phyloP scores from a whole-genome alignment of 768 basidiomycete species.

The Collybia mongolica region DNA sequence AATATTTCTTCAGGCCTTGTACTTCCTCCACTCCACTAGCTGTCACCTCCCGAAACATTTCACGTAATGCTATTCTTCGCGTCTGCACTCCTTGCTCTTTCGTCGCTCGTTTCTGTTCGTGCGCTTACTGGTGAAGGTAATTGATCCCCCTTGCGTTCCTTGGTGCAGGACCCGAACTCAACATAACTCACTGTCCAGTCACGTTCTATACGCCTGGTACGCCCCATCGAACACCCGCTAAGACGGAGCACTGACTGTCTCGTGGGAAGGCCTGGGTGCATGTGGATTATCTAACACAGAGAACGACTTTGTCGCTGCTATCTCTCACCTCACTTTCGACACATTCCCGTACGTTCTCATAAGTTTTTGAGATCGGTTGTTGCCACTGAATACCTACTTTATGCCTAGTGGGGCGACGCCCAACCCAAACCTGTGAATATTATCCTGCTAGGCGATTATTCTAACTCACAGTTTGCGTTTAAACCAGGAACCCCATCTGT shows the following conservation, averaged over 20 bases:
- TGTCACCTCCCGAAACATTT: not conserved
- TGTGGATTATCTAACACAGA: constrained; percentile 60
- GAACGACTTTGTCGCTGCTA: constrained; percentile 54
- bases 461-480: constrained; percentile 38
- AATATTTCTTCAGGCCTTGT: no score
- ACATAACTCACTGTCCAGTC: no score
- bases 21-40: not conserved
- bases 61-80: no score
- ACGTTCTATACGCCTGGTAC: no score
- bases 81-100: no score
- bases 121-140: no score
- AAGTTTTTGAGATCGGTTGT: no score
- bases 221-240: no score
- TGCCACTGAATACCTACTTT: no score
- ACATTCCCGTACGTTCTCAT: constrained; percentile 50
- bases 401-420: constrained; percentile 1
- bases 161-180: no score
- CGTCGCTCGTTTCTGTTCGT: no score
- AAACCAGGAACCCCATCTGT: constrained; percentile 68
- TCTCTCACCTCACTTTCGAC: constrained; percentile 56
- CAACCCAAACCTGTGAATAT: not conserved
- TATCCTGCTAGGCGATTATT: not conserved
- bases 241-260: not conserved
- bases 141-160: no score
- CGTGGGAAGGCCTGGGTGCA: constrained; percentile 55